Percentiles rank a stretch among this genome's conserved stretches.
Evolutionary conservation across 805 yeast genomes (phyloP).

Genomic region (Candida germanica): DNA sequence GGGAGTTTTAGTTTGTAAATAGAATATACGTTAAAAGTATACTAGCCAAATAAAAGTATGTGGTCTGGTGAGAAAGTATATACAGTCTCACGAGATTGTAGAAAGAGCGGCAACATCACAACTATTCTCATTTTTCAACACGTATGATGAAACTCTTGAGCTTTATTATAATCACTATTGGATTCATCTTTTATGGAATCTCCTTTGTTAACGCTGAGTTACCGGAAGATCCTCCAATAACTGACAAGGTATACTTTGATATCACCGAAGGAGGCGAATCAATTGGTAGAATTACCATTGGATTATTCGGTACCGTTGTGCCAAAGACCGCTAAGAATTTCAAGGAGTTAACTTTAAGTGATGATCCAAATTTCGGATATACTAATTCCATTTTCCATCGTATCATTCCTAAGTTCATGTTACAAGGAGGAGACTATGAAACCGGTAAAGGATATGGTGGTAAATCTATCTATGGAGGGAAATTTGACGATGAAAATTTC

Average conservation of each 20-base stretch:
- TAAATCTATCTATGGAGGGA: conserved; percentile 59
- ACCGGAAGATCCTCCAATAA: conserved; percentile 52
- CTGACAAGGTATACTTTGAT: conserved; percentile 84
- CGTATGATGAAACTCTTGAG: conserved; percentile 17
- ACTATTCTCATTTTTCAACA: no score
- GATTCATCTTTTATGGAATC: conserved; percentile 11
- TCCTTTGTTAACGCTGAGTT: conserved; percentile 9
- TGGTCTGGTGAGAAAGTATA: no score
- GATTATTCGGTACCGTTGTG: conserved; percentile 83
- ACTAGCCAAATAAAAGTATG: no score
- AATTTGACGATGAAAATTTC: conserved; percentile 78
- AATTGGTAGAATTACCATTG: conserved; percentile 82
- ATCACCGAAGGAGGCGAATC: conserved; percentile 73
- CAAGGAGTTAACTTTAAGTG: conserved; percentile 79
- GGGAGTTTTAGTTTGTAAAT: conserved; percentile 28
- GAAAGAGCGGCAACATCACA: no score
- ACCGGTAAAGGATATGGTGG: conserved; percentile 47
- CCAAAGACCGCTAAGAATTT: conserved; percentile 97
- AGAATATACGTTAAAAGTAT: no score
- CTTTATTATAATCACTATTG: conserved; percentile 7
- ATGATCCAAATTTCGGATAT: conserved; percentile 43
- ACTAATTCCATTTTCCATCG: conserved; percentile 45
- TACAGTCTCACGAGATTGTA: no score
- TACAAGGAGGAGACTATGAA: conserved; percentile 49
- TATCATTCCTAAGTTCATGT: conserved; percentile 47